Evolutionary conservation across 2,329 filamentous ascomycete species (phyloP), one percentile per base, ranked within the genome.

Genomic region (Aspergillus nomiae): DNA sequence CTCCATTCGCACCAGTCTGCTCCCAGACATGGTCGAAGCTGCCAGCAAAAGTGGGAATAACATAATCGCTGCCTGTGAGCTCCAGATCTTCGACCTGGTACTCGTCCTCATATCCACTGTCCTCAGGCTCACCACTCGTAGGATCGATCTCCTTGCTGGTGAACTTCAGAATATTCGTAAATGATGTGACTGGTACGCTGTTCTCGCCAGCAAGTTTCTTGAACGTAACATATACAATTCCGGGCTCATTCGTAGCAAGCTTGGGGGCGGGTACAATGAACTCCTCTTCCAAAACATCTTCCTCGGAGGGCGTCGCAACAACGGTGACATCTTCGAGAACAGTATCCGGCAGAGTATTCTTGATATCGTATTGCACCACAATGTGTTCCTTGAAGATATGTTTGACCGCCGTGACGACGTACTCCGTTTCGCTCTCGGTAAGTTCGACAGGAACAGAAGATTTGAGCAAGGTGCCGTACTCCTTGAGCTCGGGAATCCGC

Each of bases 141-240:
- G 95, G 95, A 73, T 99, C 95, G 69, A 99, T 95, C 80, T 99
- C 95, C 82, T 97, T 98, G 83, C 90, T 95, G 21, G 93, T 97
- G 78, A 99, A 99, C 80, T 95, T 97, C 75, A 99, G 90, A 45
- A 92, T 83, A 79, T 98, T 99, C 69, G 92, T 92, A 79, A 99
- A 96, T 48, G 88, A 91, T 58, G 90, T 89, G 26, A 91, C 84
- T 5, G 93, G 89, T 77, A 96, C 90, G n/a, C 90, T 86, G 50
- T 83, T 85, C 71, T 92, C 91, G 61, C 92, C 93, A 63, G 85
- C 87, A 32, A 88, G 81, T 78, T 96, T 95, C 81, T 90, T 92
- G 84, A 99, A 97, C 2, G 93, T 93, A 46, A 97, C 95, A 75
- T 97, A 99, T 46, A 98, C 90, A 70, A 93, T 94, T 63, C 95